phyloP scores from a whole-genome alignment of 768 basidiomycete genomes.

The Collybia sp. region DNA sequence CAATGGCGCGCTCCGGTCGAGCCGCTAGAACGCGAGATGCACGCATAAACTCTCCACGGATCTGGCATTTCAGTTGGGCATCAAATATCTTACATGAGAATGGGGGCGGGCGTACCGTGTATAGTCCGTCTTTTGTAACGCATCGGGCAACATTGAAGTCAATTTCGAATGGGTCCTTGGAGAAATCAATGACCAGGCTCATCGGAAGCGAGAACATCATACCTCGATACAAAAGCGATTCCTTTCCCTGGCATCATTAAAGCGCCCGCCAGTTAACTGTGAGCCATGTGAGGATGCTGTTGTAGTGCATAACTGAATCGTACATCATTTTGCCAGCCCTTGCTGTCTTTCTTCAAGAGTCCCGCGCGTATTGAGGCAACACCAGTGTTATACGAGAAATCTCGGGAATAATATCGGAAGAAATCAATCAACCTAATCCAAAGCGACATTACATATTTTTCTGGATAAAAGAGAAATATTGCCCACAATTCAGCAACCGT shows the following conservation, averaged over 20 bases:
- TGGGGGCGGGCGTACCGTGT: constrained; percentile 56
- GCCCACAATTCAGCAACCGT: constrained; percentile 89
- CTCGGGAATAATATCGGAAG: constrained; percentile 93
- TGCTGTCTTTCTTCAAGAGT: constrained; percentile 81
- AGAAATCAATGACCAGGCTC: constrained; percentile 1
- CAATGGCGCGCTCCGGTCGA: constrained; percentile 76
- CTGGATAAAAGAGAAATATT: background rate
- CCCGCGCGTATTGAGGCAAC: constrained; percentile 91
- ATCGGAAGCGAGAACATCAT: constrained; percentile 10
- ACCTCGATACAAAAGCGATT: constrained; percentile 97
- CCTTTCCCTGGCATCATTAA: constrained; percentile 74
- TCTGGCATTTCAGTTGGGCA: constrained; percentile 40
- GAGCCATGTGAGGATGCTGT: constrained; percentile 3
- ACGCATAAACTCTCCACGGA: constrained; percentile 98
- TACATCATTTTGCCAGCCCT: constrained; percentile 95
- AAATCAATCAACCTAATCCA: constrained; percentile 85
- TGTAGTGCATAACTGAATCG: constrained; percentile 17
- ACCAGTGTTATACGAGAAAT: constrained; percentile 87
- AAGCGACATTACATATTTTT: constrained; percentile 1
- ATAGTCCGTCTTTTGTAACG: constrained; percentile 94
- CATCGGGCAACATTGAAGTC: constrained; percentile 96
- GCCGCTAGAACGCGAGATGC: constrained; percentile 80
- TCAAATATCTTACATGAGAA: background rate
- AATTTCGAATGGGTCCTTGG: constrained; percentile 93
- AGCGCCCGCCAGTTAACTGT: constrained; percentile 49